A percentile compares a stretch with the other conserved stretches of the same genome.
These are phyloP conservation scores for Backusella sp. DNA, from an alignment of 192 early-diverging fungal genomes.

Conservation along the genomic window DNA sequence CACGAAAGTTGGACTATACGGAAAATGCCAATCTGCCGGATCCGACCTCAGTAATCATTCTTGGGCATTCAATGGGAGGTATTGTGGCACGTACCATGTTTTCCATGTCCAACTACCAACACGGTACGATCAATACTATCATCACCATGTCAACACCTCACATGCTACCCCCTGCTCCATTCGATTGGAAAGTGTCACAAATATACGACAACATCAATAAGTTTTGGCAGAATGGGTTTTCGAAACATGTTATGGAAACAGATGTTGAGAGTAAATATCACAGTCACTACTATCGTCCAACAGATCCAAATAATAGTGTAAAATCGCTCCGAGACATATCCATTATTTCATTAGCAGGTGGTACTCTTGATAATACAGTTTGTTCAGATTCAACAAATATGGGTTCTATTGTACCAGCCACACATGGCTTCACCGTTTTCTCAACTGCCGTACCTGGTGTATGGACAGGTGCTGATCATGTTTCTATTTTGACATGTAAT, in stretches of 20 bases:
- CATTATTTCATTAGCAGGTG: slow-evolving; percentile 88
- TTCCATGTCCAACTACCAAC: slow-evolving; percentile 64
- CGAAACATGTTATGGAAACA: slow-evolving; percentile 1
- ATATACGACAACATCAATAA: slow-evolving; percentile 70
- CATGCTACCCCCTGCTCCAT: slow-evolving; percentile 71
- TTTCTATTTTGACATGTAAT: slow-evolving; percentile 87
- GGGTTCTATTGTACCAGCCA: slow-evolving; percentile 58
- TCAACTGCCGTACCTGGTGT: slow-evolving; percentile 78
- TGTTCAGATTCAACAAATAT: slow-evolving; percentile 79
- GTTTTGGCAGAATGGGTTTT: slow-evolving; percentile 64
- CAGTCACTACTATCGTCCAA: not conserved
- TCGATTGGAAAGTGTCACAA: slow-evolving; percentile 60
- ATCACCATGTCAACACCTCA: slow-evolving; percentile 91
- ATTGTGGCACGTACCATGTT: slow-evolving; percentile 82
- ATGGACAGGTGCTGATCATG: slow-evolving; percentile 87
- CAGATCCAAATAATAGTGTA: not conserved
- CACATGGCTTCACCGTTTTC: slow-evolving; percentile 78
- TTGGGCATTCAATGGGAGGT: slow-evolving; percentile 96
- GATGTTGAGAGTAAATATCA: slow-evolving; percentile 7
- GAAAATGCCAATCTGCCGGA: slow-evolving; percentile 28
- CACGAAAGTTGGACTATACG: slow-evolving; percentile 26
- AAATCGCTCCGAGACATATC: slow-evolving; percentile 53
- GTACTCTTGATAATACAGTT: slow-evolving; percentile 84
- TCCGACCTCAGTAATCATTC: slow-evolving; percentile 75
- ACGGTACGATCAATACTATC: slow-evolving; percentile 76